A percentile compares a stretch with the other conserved stretches of the same genome.
Evolutionary conservation across 306 rosid species (phyloP).

Genomic region (Styphnolobium japonicum): DNA sequence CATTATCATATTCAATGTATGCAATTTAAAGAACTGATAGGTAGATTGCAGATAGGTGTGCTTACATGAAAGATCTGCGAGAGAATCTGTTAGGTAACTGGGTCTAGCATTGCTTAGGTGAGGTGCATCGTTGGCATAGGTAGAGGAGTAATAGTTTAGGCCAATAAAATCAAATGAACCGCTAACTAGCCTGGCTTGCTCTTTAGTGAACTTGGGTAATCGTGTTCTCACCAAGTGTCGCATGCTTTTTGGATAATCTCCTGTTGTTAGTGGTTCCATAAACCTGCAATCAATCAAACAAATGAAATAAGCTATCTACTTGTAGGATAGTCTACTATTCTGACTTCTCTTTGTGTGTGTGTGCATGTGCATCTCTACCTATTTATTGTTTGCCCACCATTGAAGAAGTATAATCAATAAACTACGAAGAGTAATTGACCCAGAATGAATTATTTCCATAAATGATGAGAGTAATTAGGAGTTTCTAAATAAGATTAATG

Average conservation of each 20-base stretch:
- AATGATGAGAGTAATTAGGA: no score
- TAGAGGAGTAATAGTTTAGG: conserved; percentile 49
- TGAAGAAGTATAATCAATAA: no score
- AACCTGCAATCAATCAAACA: conserved; percentile 30
- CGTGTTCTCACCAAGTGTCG: conserved; percentile 38
- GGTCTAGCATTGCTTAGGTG: not conserved
- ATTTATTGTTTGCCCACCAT: no score
- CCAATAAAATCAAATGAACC: conserved; percentile 68
- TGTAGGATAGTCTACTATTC: no score
- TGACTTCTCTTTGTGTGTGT: no score
- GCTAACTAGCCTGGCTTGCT: conserved; percentile 24
- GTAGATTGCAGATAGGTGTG: not conserved
- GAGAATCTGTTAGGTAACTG: conserved; percentile 37
- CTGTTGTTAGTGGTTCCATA: conserved; percentile 52
- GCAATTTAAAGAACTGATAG: not conserved
- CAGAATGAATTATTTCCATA: no score
- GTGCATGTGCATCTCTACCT: no score
- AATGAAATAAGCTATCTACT: not conserved
- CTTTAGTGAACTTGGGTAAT: conserved; percentile 45
- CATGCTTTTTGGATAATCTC: conserved; percentile 65
- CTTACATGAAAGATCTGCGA: conserved; percentile 26
- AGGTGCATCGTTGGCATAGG: conserved; percentile 33
- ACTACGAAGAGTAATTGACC: no score
- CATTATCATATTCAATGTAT: not conserved
- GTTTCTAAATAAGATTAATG: no score